Evolutionary conservation across 805 yeast genomes (phyloP).

Genomic region (Wickerhamiella vanderwaltii): DNA sequence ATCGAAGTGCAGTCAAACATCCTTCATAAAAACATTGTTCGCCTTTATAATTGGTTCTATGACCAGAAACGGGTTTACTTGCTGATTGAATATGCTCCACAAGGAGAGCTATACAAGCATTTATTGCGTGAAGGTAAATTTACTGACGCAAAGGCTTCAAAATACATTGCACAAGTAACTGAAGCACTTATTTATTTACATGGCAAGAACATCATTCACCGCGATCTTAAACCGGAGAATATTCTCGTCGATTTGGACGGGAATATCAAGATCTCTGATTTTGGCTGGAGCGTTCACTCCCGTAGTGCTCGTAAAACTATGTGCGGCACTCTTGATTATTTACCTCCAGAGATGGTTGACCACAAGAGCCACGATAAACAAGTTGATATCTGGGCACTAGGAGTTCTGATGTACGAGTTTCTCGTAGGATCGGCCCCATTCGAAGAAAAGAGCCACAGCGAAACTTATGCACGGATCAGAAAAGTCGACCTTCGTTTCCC

Average conservation of each 20-base stretch:
- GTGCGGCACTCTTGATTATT: conserved; percentile 89
- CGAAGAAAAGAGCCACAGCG: conserved; percentile 58
- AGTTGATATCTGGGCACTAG: conserved; percentile 90
- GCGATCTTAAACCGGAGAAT: conserved; percentile 93
- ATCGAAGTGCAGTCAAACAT: conserved; percentile 79
- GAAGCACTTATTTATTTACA: conserved; percentile 70
- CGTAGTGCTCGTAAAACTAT: conserved; percentile 57
- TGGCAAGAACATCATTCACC: conserved; percentile 66
- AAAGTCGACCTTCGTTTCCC: conserved; percentile 70
- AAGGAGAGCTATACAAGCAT: conserved; percentile 76
- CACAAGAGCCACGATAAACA: conserved; percentile 61
- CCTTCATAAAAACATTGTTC: conserved; percentile 63
- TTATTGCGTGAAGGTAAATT: conserved; percentile 57
- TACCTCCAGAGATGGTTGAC: conserved; percentile 93
- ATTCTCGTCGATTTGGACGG: conserved; percentile 67
- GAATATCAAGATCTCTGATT: conserved; percentile 74
- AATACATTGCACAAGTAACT: conserved; percentile 71
- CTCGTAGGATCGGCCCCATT: conserved; percentile 86
- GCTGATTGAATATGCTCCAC: conserved; percentile 68
- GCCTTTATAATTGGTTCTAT: conserved; percentile 74
- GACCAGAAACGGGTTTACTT: conserved; percentile 72
- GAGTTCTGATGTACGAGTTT: conserved; percentile 74
- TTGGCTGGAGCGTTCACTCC: conserved; percentile 88
- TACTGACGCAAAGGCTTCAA: conserved; percentile 57
- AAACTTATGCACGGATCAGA: conserved; percentile 70